Evolutionary conservation across 306 rosid species (phyloP).

Genomic region (Casuarina equisetifolia): DNA sequence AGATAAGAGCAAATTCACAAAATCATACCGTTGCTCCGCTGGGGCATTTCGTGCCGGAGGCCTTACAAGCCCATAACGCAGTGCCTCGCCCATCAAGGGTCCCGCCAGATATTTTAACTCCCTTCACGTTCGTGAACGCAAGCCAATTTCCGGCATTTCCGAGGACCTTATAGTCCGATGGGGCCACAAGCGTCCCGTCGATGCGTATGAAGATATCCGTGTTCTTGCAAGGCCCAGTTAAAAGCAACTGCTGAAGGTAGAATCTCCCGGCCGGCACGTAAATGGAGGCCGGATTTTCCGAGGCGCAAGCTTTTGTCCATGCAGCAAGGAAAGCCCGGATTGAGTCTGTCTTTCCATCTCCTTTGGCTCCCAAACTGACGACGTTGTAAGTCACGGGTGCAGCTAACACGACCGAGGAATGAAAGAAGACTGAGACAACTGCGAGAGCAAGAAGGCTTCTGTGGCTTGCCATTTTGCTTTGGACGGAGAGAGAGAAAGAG

Average conservation of each 20-base stretch:
- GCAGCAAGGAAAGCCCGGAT: constrained; percentile 35
- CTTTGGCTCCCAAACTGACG: constrained; percentile 35
- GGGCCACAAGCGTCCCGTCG: constrained; percentile 47
- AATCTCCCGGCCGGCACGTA: constrained; percentile 47
- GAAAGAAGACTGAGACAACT: constrained; percentile 7
- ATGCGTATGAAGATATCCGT: constrained; percentile 33
- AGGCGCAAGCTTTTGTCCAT: constrained; percentile 47
- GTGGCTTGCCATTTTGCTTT: constrained; percentile 16
- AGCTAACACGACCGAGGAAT: constrained; percentile 1
- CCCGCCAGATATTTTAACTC: constrained; percentile 45
- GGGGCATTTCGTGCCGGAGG: constrained; percentile 44
- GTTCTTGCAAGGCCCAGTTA: constrained; percentile 48
- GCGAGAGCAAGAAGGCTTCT: neutral
- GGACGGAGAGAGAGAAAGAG: neutral
- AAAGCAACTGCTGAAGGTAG: constrained; percentile 26
- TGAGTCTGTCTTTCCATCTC: constrained; percentile 38
- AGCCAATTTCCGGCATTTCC: constrained; percentile 44
- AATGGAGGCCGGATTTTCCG: constrained; percentile 29
- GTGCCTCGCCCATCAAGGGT: constrained; percentile 50
- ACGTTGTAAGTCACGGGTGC: constrained; percentile 24
- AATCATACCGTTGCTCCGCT: constrained; percentile 48
- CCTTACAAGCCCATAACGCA: constrained; percentile 50
- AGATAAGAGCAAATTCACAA: too few relatives aligned
- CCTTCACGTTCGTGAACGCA: constrained; percentile 32
- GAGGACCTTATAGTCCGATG: constrained; percentile 36